Evolutionary conservation across 179 eudicot species (phyloP).

Genomic region (Gypsophila paniculata): DNA sequence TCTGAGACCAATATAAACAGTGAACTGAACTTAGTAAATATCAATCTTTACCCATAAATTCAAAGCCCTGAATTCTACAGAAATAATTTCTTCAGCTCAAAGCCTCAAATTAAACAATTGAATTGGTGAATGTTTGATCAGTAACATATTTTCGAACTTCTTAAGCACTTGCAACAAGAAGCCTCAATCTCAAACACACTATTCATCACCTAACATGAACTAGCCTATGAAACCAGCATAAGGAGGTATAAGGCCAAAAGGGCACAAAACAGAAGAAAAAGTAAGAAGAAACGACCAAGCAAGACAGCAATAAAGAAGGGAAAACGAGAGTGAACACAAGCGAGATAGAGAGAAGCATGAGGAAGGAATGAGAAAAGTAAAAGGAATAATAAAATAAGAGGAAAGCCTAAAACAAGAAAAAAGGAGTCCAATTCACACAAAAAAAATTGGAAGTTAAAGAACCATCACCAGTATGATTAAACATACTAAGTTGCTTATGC

Average conservation of each 20-base stretch:
- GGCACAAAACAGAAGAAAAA: background rate
- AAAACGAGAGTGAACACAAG: background rate
- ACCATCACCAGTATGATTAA: background rate
- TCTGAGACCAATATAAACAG: too few relatives aligned
- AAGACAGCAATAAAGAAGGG: background rate
- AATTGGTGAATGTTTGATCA: too few relatives aligned
- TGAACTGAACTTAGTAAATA: too few relatives aligned
- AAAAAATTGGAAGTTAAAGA: background rate
- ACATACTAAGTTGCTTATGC: background rate
- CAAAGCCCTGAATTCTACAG: too few relatives aligned
- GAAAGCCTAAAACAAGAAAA: background rate
- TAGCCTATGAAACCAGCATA: background rate
- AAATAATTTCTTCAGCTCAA: too few relatives aligned
- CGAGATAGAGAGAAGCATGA: background rate
- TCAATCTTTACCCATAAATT: too few relatives aligned
- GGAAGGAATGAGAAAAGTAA: background rate
- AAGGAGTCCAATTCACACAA: background rate
- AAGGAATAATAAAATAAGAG: background rate
- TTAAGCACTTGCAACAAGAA: too few relatives aligned
- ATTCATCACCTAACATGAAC: background rate
- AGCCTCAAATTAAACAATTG: too few relatives aligned
- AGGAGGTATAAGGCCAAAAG: background rate
- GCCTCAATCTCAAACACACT: background rate
- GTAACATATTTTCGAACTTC: too few relatives aligned
- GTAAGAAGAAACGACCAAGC: background rate